Percentiles rank a stretch among this genome's conserved stretches.
Conservation (phyloP, 768 basidiomycete species). For the Boletus rubropictus region DNA sequence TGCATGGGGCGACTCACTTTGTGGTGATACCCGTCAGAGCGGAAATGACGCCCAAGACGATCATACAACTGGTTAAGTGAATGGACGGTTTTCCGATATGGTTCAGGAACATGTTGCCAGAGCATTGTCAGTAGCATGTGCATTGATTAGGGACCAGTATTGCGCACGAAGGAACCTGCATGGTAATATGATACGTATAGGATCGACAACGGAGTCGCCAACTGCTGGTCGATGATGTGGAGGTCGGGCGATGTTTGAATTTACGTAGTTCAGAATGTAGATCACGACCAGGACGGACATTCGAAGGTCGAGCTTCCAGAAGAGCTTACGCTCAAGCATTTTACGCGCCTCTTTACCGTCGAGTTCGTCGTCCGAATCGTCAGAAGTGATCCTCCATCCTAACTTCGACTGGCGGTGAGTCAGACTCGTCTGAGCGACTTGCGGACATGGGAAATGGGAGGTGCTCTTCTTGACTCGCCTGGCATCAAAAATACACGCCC, state of each 20-base stretch:
- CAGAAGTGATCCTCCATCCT: slow-evolving; percentile 1
- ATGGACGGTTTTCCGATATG: slow-evolving; percentile 61
- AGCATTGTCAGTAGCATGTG: slow-evolving; percentile 1
- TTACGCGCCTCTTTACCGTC: slow-evolving; percentile 42
- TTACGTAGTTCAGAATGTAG: slow-evolving; percentile 35
- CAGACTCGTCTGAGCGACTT: neutral
- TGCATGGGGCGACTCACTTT: slow-evolving; percentile 19
- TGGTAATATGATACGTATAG: slow-evolving; percentile 49
- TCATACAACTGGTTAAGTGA: slow-evolving; percentile 62
- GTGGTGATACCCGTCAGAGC: slow-evolving; percentile 37
- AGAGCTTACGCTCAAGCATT: slow-evolving; percentile 46
- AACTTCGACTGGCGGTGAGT: slow-evolving; percentile 3
- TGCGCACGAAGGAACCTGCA: slow-evolving; percentile 39
- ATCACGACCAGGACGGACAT: slow-evolving; percentile 48
- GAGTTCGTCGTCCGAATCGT: slow-evolving; percentile 39
- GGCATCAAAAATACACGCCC: too few relatives aligned
- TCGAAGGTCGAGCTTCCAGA: slow-evolving; percentile 51
- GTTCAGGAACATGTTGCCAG: slow-evolving; percentile 69
- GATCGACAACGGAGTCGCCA: slow-evolving; percentile 62
- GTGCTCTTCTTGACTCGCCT: neutral
- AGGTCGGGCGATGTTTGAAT: slow-evolving; percentile 39
- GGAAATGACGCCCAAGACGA: slow-evolving; percentile 62
- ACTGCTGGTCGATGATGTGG: slow-evolving; percentile 53
- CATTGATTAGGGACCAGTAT: neutral
- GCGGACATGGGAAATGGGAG: slow-evolving; percentile 12